Evolutionary conservation across 202 grass and related monocot species (phyloP), one percentile per base, ranked within the genome.

Genomic region (Schoenoplectus tabernaemontani): DNA sequence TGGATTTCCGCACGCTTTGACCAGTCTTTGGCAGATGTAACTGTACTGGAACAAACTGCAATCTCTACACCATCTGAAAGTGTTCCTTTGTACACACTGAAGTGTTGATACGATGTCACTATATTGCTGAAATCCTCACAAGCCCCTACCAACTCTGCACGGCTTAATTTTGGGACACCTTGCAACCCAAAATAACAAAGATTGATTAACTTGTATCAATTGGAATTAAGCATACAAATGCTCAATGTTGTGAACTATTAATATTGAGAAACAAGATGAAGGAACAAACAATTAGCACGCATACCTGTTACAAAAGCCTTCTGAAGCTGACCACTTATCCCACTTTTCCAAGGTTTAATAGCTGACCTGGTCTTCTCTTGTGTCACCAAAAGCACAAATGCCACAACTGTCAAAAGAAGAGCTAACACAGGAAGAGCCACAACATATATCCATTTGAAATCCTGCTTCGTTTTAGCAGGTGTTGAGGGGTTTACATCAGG

Each of bases 81-180:
- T 72, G 90, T 96, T 84, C 96, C 92, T 83, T 99, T 99, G 59
- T 92, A 99, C 23, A 99, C 87, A 37, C 81, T 99, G 83, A 89
- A 96, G 10, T 96, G 81, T 64, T 92, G 88, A 83, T 87, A 96
- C 57, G 74, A 93, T 67, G 75, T 30, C 10, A 96, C 83, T 61
- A 99, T 99, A 51, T 99, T 99, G 82, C 96, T 99, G 61, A 99
- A 99, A 80, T 93, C 96, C 85, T 96, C 96, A 85, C 96, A 99
- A 48, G 96, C 92, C 84, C 81, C 79, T 87, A 89, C 92, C 39
- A 99, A 83, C 72, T 99, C 96, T 58, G 83, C 59, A 58, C 90
- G 92, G 39, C 90, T 89, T 86, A 96, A 74, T 84, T 96, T 99
- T 30, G 96, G 92, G 85, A 99, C 92, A 77, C 96, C 96, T 99